Evolutionary conservation across 192 early-diverging fungal genomes (phyloP).

Genomic region (Tieghemiomyces parasiticus): DNA sequence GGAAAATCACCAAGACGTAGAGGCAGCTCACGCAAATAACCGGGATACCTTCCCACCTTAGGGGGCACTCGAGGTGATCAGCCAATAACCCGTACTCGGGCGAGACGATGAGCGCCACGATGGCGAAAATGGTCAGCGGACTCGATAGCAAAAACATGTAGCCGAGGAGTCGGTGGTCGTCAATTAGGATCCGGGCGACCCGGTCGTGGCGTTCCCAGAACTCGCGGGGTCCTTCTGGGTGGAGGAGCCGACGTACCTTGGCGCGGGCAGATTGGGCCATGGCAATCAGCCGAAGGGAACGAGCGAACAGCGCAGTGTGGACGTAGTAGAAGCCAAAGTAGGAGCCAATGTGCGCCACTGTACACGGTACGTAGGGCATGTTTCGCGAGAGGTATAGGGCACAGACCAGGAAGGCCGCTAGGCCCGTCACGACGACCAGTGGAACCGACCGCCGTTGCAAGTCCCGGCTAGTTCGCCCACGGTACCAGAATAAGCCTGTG

Average conservation of each 20-base stretch:
- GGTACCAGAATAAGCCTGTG: constrained; percentile 2
- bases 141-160: neutral
- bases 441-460: neutral
- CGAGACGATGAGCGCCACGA: neutral
- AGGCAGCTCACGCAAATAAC: neutral
- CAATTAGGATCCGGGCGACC: neutral
- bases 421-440: neutral
- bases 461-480: neutral
- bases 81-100: neutral
- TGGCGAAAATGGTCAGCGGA: neutral
- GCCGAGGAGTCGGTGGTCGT: neutral
- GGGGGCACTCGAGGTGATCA: neutral
- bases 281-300: neutral
- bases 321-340: constrained; percentile 12
- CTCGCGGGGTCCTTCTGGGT: neutral
- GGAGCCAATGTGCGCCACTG: neutral
- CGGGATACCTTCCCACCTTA: neutral
- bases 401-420: neutral
- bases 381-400: neutral
- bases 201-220: constrained; percentile 7
- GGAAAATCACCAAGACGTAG: neutral
- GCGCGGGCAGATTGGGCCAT: constrained; percentile 3
- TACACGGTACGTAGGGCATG: neutral
- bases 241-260: neutral
- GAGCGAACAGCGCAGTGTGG: neutral